These are phyloP conservation scores for Amylocystis lapponica DNA, from an alignment of 768 basidiomycete species.

Conservation along the genomic window DNA sequence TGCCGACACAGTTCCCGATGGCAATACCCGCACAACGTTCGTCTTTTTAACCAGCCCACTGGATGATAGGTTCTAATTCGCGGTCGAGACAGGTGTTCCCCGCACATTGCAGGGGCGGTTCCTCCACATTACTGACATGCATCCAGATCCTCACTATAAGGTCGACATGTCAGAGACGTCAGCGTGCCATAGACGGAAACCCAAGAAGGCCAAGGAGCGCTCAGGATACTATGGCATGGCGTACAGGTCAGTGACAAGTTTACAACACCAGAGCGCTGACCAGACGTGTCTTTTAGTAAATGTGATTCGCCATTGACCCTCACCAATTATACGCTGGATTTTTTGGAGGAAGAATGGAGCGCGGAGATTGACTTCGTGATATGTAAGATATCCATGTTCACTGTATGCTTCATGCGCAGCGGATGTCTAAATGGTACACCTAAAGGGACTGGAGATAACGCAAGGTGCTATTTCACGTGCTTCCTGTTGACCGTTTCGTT, in stretches of 20 bases:
- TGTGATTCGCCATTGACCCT: conserved; percentile 80
- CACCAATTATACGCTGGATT: conserved; percentile 80
- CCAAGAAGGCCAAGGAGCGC: conserved; percentile 45
- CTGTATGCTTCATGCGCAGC: conserved; percentile 2
- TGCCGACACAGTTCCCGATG: conserved; percentile 38
- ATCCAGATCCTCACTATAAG: conserved; percentile 69
- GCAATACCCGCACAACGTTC: conserved; percentile 27
- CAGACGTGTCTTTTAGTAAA: no score
- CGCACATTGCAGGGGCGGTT: conserved; percentile 65
- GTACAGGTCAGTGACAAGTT: conserved; percentile 44
- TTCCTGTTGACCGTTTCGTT: background rate
- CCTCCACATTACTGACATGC: conserved; percentile 80
- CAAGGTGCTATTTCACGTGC: conserved; percentile 39
- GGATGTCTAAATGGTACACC: background rate
- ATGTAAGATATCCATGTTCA: conserved; percentile 38
- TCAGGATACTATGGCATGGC: conserved; percentile 65
- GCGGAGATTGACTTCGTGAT: conserved; percentile 87
- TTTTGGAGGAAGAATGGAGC: conserved; percentile 72
- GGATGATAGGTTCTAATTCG: conserved; percentile 13
- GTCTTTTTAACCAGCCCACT: conserved; percentile 13
- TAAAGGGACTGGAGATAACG: conserved; percentile 74
- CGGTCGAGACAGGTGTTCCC: conserved; percentile 10
- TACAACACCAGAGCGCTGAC: no score
- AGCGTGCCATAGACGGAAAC: conserved; percentile 61
- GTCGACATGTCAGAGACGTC: conserved; percentile 46